These are phyloP conservation scores for Thraustochytrium sp. DNA, from an alignment of 352 stramenopile genomes.

Conservation along the genomic window DNA sequence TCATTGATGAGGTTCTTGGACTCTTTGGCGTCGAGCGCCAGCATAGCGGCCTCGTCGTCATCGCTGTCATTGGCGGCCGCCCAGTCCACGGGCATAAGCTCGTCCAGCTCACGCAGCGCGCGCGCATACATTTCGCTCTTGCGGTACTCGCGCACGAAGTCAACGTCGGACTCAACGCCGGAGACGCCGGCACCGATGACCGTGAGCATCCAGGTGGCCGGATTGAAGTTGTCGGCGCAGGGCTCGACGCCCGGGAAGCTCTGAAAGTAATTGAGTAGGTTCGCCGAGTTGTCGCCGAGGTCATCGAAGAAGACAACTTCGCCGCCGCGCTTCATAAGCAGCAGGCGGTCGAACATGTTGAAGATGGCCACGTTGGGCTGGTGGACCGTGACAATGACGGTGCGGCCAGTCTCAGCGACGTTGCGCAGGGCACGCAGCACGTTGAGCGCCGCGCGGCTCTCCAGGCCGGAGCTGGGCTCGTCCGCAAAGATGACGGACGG, in stretches of 20 bases:
- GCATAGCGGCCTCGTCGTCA: background rate
- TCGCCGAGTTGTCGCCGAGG: constrained; percentile 66
- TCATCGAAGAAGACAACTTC: constrained; percentile 80
- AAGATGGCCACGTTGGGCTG: constrained; percentile 75
- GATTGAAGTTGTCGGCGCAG: constrained; percentile 72
- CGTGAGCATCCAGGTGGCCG: constrained; percentile 78
- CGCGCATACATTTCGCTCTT: constrained; percentile 9
- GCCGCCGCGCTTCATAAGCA: constrained; percentile 71
- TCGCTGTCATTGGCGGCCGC: background rate
- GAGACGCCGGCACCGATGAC: constrained; percentile 63
- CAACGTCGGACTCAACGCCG: background rate
- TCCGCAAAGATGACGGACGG: constrained; percentile 55
- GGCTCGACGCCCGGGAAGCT: constrained; percentile 62
- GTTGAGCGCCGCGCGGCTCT: constrained; percentile 60
- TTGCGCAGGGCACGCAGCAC: constrained; percentile 55
- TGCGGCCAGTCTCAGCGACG: constrained; percentile 63
- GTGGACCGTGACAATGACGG: constrained; percentile 76
- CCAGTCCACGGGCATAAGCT: constrained; percentile 12
- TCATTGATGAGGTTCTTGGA: background rate
- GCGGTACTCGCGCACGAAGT: background rate
- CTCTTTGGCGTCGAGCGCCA: background rate
- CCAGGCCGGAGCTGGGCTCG: constrained; percentile 60
- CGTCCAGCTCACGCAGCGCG: background rate
- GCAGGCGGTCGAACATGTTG: constrained; percentile 67
- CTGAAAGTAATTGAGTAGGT: constrained; percentile 78